Conservation (phyloP, 805 yeast genomes). For the Hanseniaspora taiwanica region DNA sequence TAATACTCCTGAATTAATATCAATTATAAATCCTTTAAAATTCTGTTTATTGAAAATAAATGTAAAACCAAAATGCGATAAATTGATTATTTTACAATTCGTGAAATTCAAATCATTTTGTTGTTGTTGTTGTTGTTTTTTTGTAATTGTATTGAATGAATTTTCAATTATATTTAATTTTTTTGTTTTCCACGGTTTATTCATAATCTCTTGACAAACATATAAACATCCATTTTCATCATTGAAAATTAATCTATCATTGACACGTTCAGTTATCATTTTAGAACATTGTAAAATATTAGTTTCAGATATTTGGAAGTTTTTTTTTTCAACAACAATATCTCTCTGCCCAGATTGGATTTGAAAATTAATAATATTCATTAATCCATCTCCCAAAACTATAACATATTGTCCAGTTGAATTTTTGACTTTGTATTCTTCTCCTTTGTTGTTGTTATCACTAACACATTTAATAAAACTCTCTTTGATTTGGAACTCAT, state of each 20-base stretch:
- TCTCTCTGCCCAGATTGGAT: no score
- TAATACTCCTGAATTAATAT: constrained; percentile 65
- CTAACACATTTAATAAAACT: no score
- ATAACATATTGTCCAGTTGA: no score
- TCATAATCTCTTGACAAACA: constrained; percentile 46
- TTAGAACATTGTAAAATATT: constrained; percentile 34
- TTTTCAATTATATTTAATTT: constrained; percentile 35
- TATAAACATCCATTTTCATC: constrained; percentile 37
- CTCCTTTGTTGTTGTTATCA: no score
- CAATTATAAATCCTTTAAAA: constrained; percentile 50
- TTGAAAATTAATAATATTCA: no score
- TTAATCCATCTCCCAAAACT: no score
- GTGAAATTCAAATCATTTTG: neutral
- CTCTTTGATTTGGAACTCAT: no score
- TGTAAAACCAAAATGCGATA: constrained; percentile 4
- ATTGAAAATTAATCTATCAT: constrained; percentile 53
- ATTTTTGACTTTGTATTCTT: no score
- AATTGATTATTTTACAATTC: constrained; percentile 2
- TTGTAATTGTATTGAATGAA: constrained; percentile 29
- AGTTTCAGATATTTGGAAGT: constrained; percentile 17
- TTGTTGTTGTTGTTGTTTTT: constrained; percentile 26
- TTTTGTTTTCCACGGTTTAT: constrained; percentile 51
- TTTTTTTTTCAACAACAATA: neutral
- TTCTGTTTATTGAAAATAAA: constrained; percentile 25
- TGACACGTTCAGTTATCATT: constrained; percentile 57